Evolutionary conservation across 768 basidiomycete species (phyloP).

Genomic region (Russula olivacea): DNA sequence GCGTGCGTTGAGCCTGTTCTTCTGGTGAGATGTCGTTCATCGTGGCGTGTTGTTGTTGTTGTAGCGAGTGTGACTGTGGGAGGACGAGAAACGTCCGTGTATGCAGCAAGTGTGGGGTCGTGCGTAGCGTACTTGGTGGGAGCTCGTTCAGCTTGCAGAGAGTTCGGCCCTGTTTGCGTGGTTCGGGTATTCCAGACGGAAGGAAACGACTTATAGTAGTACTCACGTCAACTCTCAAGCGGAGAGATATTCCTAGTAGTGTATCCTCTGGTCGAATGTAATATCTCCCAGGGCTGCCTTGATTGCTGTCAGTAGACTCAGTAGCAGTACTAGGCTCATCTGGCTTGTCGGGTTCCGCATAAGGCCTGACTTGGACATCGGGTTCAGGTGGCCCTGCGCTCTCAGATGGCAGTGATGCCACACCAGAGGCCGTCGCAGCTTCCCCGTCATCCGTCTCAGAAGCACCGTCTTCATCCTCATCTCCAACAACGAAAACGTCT

Average conservation of each 20-base stretch:
- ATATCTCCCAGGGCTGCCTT: slow-evolving; percentile 6
- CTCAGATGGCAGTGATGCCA: background rate
- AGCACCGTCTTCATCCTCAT: slow-evolving; percentile 41
- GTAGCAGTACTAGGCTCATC: background rate
- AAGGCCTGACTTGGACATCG: background rate
- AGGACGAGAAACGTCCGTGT: slow-evolving; percentile 54
- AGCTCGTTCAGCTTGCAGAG: slow-evolving; percentile 64
- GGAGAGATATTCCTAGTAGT: slow-evolving; percentile 18
- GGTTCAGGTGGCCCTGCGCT: background rate
- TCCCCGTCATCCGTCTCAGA: slow-evolving; percentile 6
- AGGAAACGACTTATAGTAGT: background rate
- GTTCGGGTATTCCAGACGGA: background rate
- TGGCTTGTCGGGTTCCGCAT: background rate
- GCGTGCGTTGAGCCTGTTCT: slow-evolving; percentile 39
- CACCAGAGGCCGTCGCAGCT: background rate
- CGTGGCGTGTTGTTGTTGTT: slow-evolving; percentile 24
- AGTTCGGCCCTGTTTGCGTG: slow-evolving; percentile 42
- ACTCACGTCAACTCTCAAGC: slow-evolving; percentile 47
- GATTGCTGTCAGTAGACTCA: background rate
- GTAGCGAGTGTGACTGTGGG: slow-evolving; percentile 35
- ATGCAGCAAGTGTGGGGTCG: slow-evolving; percentile 69
- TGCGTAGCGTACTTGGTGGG: slow-evolving; percentile 56
- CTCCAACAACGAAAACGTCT: slow-evolving; percentile 60
- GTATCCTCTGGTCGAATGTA: slow-evolving; percentile 24
- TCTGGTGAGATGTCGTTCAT: slow-evolving; percentile 32